These are phyloP conservation scores for Narthecium ossifragum DNA, from an alignment of 106 monocot genomes.

Conservation along the genomic window DNA sequence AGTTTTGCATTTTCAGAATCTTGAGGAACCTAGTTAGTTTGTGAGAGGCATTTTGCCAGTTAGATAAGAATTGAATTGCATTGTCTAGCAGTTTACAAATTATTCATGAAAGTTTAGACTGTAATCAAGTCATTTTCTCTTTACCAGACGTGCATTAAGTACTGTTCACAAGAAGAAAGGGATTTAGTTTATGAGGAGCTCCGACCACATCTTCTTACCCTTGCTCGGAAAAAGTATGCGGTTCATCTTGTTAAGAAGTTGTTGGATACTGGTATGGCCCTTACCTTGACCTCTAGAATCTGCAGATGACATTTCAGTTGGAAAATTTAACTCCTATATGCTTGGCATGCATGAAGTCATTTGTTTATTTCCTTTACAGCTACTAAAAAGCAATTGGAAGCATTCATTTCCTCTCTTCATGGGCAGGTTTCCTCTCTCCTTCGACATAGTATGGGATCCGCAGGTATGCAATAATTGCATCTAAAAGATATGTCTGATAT, in stretches of 20 bases:
- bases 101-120: background rate
- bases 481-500: no score
- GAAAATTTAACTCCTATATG: no score
- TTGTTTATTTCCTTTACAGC: constrained; percentile 33
- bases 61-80: background rate
- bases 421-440: constrained; percentile 83
- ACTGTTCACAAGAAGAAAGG: constrained; percentile 75
- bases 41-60: no score
- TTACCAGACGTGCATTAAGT: constrained; percentile 68
- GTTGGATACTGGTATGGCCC: constrained; percentile 71
- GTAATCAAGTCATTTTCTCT: background rate
- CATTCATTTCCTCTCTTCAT: constrained; percentile 86
- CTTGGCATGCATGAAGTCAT: background rate
- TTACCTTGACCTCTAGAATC: background rate
- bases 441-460: constrained; percentile 80
- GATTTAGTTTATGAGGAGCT: constrained; percentile 72
- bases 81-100: background rate
- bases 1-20: background rate
- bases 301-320: no score
- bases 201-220: constrained; percentile 69
- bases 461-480: constrained; percentile 51
- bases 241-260: constrained; percentile 96
- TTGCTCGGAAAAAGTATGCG: constrained; percentile 72
- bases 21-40: background rate
- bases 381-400: constrained; percentile 69